Percentiles rank a stretch among this genome's conserved stretches.
phyloP scores from a whole-genome alignment of 1,139 yeast genomes.

The Blastobotrys ciferrii region DNA sequence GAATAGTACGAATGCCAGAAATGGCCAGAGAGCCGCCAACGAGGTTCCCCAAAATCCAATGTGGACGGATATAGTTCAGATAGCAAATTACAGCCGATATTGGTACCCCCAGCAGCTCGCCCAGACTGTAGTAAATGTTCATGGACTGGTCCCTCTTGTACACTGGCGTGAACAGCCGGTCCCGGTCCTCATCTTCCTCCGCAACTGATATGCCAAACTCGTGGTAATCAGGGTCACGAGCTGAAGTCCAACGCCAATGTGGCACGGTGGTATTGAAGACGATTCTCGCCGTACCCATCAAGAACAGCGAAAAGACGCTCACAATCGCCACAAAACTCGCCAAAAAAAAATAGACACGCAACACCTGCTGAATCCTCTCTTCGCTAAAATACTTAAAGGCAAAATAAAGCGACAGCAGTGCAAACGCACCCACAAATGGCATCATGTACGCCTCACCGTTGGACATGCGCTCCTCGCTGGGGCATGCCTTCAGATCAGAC shows the following conservation, averaged over 20 bases:
- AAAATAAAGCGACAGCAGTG: constrained; percentile 41
- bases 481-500: constrained; percentile 42
- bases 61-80: constrained; percentile 10
- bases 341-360: constrained; percentile 39
- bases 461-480: constrained; percentile 13
- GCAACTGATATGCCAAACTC: constrained; percentile 1
- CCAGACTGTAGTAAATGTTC: constrained; percentile 9
- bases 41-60: constrained; percentile 17
- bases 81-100: constrained; percentile 24
- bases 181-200: constrained; percentile 9
- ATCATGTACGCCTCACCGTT: constrained; percentile 38
- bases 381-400: constrained; percentile 36
- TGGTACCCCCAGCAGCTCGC: constrained; percentile 29
- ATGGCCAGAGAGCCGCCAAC: constrained; percentile 15
- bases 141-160: constrained; percentile 4
- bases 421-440: constrained; percentile 45
- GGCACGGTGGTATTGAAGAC: constrained; percentile 26
- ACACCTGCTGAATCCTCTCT: constrained; percentile 32
- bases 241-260: constrained; percentile 36
- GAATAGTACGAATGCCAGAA: constrained; percentile 12
- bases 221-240: constrained; percentile 34
- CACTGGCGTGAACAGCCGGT: constrained; percentile 1
- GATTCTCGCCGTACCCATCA: constrained; percentile 31
- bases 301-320: constrained; percentile 28
- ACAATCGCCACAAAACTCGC: constrained; percentile 32